A percentile compares a stretch with the other conserved stretches of the same genome.
These are phyloP conservation scores for Gymnopus androsaceus DNA, from an alignment of 1,284 basidiomycete genomes.

Conservation along the genomic window DNA sequence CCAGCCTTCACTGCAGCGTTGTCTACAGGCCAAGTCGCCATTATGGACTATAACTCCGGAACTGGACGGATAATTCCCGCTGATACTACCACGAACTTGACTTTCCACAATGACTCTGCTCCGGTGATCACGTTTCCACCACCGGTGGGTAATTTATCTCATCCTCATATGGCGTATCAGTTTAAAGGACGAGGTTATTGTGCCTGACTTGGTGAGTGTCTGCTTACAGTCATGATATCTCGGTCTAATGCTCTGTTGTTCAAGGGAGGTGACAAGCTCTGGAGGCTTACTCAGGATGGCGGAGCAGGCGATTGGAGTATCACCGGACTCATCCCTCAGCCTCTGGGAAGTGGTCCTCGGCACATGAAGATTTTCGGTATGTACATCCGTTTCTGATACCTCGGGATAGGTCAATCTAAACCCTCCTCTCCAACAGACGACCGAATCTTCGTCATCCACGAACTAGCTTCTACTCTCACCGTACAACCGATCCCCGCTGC, in stretches of 20 bases:
- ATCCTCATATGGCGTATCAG: conserved; percentile 66
- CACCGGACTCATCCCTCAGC: conserved; percentile 64
- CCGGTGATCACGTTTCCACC: conserved; percentile 55
- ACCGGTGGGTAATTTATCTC: conserved; percentile 43
- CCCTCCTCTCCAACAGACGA: conserved; percentile 47
- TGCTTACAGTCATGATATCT: conserved; percentile 2
- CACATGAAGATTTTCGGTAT: conserved; percentile 59
- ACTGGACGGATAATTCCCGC: conserved; percentile 57
- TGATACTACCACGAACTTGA: conserved; percentile 34
- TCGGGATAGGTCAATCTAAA: conserved; percentile 54
- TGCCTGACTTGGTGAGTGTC: conserved; percentile 61
- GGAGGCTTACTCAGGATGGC: conserved; percentile 50
- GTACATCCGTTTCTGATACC: conserved; percentile 34
- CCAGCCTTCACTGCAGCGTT: conserved; percentile 56
- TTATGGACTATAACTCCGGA: conserved; percentile 62
- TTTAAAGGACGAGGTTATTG: conserved; percentile 53
- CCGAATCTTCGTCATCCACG: conserved; percentile 63
- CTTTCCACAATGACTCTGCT: conserved; percentile 42
- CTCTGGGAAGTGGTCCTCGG: conserved; percentile 64
- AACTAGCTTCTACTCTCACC: conserved; percentile 62
- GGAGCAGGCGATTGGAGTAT: conserved; percentile 48
- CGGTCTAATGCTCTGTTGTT: background rate
- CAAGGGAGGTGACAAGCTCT: conserved; percentile 67
- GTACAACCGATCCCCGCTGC: conserved; percentile 57
- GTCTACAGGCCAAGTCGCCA: conserved; percentile 56